Evolutionary conservation across 768 basidiomycete genomes (phyloP), one percentile per base, ranked within the genome.

Genomic region (Lactarius sanguifluus): DNA sequence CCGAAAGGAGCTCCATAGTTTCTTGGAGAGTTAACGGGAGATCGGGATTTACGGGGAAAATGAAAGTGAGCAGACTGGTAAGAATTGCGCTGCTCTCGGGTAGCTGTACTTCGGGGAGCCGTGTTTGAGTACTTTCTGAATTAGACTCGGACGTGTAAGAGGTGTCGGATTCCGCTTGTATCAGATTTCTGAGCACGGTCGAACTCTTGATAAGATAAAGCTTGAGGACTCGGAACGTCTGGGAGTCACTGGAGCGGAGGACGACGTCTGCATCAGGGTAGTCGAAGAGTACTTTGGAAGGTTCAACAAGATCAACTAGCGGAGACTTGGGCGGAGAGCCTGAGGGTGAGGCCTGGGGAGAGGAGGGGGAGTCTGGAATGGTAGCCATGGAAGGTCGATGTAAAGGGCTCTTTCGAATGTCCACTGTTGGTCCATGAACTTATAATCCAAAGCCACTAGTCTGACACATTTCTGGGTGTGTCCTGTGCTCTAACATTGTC

Each of bases 191-290:
- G n/a, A 63, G 56, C 41, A 47, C 40, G 15, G 55, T n/a, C 13
- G 56, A 63, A 32, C 55, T 45, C 32, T 6, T 57, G 43, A 36
- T 43, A 15, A 63, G 43, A 47, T 45, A 63, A 9, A 57, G 15
- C 18, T 57, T 57, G 9, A 57, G n/a, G 8, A 63, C 56, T 2
- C 62, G 62, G 45, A 57, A 63, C 2, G 43, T 43, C 7, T 25
- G 43, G 13, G 41, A 43, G 32, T 63, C 62, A 32, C 32, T 1
- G 6, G 67, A 60, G 10, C 59, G 59, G 2, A 68, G 41, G 15
- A 64, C 30, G 40, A 67, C 32, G n/a, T 67, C 66, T 12, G 62
- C 66, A 9, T 67, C 62, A 2, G 57, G 62, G 10, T 67, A 50
- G 23, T 64, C 58, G 40, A 64, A 64, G 1, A 59, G 50, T 16